Evolutionary conservation across 192 early-diverging fungal species (phyloP).

Genomic region (Geosiphon pyriformis): DNA sequence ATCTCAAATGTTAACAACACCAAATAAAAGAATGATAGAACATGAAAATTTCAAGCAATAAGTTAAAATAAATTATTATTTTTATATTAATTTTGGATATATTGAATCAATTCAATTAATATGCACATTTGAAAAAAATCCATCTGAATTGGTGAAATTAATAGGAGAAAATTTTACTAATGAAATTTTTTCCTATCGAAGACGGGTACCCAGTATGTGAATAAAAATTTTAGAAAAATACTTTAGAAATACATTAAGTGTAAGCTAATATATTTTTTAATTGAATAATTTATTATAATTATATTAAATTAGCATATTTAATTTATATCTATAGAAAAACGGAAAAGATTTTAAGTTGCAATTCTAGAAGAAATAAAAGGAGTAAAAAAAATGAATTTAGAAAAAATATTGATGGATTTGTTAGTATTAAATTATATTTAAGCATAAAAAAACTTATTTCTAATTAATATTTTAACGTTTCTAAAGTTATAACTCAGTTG

Average conservation of each 20-base stretch:
- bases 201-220: not conserved
- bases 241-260: slow-evolving; percentile 18
- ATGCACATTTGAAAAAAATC: slow-evolving; percentile 18
- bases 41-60: slow-evolving; percentile 10
- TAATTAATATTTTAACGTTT: no score
- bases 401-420: slow-evolving; percentile 24
- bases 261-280: not conserved
- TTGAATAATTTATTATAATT: not conserved
- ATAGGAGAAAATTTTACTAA: no score
- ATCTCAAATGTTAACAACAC: slow-evolving; percentile 1
- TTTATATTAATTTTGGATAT: slow-evolving; percentile 18
- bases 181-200: slow-evolving; percentile 10
- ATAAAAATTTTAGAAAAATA: slow-evolving; percentile 7
- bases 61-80: slow-evolving; percentile 12
- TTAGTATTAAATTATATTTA: slow-evolving; percentile 12
- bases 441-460: not conserved
- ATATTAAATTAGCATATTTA: slow-evolving; percentile 7
- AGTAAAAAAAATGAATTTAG: slow-evolving; percentile 20
- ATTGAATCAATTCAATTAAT: slow-evolving; percentile 6
- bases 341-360: slow-evolving; percentile 24
- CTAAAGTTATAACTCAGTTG: no score
- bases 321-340: slow-evolving; percentile 20
- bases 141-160: not conserved
- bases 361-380: slow-evolving; percentile 21
- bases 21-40: slow-evolving; percentile 5